A percentile compares a stretch with the other conserved stretches of the same genome.
Conservation (phyloP, 2,329 filamentous ascomycete genomes). For the Teratosphaeria nubilosa region DNA sequence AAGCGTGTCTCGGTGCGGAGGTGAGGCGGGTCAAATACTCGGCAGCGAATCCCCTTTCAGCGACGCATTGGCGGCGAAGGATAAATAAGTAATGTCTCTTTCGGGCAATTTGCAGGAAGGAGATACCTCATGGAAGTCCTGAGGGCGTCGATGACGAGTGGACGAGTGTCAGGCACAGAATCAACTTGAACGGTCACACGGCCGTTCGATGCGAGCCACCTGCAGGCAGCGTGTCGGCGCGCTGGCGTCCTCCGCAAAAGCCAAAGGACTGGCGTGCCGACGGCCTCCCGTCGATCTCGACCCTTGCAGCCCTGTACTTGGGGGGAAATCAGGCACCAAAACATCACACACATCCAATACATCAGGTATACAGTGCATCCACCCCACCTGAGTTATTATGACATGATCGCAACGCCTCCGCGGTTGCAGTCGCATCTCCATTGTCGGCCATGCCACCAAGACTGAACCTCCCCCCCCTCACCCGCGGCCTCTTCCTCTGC, state of each 20-base stretch:
- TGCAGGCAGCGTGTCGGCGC: background rate
- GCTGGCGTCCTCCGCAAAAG: background rate
- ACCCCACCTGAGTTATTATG: no score
- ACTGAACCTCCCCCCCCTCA: slow-evolving; percentile 86
- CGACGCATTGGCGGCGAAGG: background rate
- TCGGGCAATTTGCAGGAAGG: background rate
- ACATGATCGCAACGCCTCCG: background rate
- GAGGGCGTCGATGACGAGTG: background rate
- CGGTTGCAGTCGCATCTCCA: background rate
- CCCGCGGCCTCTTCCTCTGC: slow-evolving; percentile 66
- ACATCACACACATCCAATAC: background rate
- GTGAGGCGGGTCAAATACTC: background rate
- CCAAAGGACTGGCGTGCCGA: background rate
- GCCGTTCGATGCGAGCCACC: background rate
- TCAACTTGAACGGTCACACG: background rate
- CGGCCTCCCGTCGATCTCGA: background rate
- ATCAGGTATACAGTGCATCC: background rate
- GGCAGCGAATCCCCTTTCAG: background rate
- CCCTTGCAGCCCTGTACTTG: background rate
- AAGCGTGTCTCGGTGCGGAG: background rate
- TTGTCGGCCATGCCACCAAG: slow-evolving; percentile 32
- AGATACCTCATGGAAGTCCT: background rate
- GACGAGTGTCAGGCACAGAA: background rate
- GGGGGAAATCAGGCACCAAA: background rate
- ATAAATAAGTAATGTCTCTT: background rate